phyloP scores from a whole-genome alignment of 768 basidiomycete genomes.

The Mycena haematopus region DNA sequence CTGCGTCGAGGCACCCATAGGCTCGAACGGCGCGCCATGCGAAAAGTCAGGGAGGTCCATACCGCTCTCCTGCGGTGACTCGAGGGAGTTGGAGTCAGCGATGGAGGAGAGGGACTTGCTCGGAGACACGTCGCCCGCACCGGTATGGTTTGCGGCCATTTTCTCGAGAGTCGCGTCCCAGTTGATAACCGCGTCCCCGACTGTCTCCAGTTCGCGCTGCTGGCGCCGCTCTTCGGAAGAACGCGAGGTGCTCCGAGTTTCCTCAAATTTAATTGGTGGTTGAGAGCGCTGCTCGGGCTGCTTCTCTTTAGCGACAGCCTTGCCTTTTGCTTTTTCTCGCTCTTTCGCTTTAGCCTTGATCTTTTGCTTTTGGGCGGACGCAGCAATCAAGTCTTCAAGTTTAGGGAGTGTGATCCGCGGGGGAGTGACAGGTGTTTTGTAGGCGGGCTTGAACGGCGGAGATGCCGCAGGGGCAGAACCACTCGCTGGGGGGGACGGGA shows the following conservation, averaged over 20 bases:
- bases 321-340: neutral
- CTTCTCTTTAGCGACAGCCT: too few species aligned
- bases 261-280: conserved; percentile 1
- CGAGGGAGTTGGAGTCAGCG: conserved; percentile 26
- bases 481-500: conserved; percentile 1
- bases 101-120: conserved; percentile 30
- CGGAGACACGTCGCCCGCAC: conserved; percentile 12
- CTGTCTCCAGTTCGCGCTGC: conserved; percentile 2
- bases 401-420: conserved; percentile 22
- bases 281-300: neutral
- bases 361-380: conserved; percentile 28
- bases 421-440: conserved; percentile 18
- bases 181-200: conserved; percentile 21
- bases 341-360: conserved; percentile 21
- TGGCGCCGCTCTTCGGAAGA: conserved; percentile 6
- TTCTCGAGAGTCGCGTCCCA: conserved; percentile 18
- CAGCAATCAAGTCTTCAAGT: conserved; percentile 25
- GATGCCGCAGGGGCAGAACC: conserved; percentile 9
- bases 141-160: neutral
- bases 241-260: neutral
- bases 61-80: conserved; percentile 17
- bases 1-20: conserved; percentile 25
- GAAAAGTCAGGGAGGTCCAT: conserved; percentile 26
- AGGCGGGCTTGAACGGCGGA: conserved; percentile 2
- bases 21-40: conserved; percentile 21